Evolutionary conservation across 192 early-diverging fungal genomes (phyloP).

Genomic region (Coemansia sp.): DNA sequence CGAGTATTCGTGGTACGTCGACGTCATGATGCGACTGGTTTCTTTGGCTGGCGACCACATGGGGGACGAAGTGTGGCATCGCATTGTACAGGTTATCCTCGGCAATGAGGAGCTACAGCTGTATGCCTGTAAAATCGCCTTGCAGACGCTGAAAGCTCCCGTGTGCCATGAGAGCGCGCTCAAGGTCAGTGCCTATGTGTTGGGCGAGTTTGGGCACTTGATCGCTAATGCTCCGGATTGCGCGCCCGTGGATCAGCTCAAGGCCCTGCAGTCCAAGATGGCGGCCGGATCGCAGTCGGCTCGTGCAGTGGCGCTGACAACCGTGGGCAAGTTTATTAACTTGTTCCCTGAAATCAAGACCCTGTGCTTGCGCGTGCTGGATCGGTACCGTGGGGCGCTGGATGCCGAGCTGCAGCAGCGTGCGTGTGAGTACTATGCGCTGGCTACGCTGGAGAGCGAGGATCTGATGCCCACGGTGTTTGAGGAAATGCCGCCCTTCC

Average conservation of each 20-base stretch:
- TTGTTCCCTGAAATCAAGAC: slow-evolving; percentile 97
- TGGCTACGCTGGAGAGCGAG: slow-evolving; percentile 79
- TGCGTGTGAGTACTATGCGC: slow-evolving; percentile 92
- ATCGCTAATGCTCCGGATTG: slow-evolving; percentile 85
- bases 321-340: slow-evolving; percentile 95
- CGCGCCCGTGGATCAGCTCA: slow-evolving; percentile 92
- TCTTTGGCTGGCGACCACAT: slow-evolving; percentile 94
- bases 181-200: slow-evolving; percentile 93
- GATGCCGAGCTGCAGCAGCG: slow-evolving; percentile 97
- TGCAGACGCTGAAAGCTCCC: slow-evolving; percentile 80
- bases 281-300: slow-evolving; percentile 73
- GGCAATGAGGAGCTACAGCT: slow-evolving; percentile 94
- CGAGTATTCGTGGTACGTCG: slow-evolving; percentile 98
- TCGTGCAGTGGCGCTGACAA: slow-evolving; percentile 82
- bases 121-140: slow-evolving; percentile 84
- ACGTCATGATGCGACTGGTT: slow-evolving; percentile 95
- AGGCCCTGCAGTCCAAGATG: slow-evolving; percentile 91
- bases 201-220: slow-evolving; percentile 97
- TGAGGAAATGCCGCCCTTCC: slow-evolving; percentile 99
- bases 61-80: slow-evolving; percentile 96
- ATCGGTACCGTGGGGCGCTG: slow-evolving; percentile 81
- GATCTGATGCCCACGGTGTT: slow-evolving; percentile 88
- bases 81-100: slow-evolving; percentile 94
- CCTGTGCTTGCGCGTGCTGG: slow-evolving; percentile 80
- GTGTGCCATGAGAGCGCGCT: slow-evolving; percentile 94